Evolutionary conservation across 305 asterid genomes (phyloP).

Genomic region (Fraxinus baroniana): DNA sequence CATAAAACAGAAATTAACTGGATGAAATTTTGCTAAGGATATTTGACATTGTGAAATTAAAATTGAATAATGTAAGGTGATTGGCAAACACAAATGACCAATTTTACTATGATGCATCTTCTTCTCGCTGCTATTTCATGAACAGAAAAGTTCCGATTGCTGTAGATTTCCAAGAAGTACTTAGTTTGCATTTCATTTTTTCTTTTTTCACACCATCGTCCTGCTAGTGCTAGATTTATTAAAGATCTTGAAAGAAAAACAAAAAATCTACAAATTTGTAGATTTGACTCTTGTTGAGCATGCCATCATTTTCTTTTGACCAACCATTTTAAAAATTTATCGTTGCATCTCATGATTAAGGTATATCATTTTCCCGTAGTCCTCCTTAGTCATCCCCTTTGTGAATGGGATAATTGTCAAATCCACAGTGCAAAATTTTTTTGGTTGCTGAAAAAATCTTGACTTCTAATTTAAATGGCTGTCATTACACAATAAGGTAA

Average conservation of each 20-base stretch:
- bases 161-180: background rate
- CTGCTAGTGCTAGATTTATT: background rate
- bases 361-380: background rate
- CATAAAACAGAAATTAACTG: background rate
- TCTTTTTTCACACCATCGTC: background rate
- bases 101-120: background rate
- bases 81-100: background rate
- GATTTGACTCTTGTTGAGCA: background rate
- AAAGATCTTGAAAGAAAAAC: background rate
- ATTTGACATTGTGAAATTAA: background rate
- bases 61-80: background rate
- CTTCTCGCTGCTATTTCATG: background rate
- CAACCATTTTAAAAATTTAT: background rate
- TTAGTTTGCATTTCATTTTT: background rate
- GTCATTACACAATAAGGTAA: background rate
- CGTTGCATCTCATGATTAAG: background rate
- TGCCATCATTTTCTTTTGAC: background rate
- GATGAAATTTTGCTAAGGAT: background rate
- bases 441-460: background rate
- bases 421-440: background rate
- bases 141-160: background rate
- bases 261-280: background rate
- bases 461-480: background rate
- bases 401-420: background rate
- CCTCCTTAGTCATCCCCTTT: background rate